Evolutionary conservation across 495 filamentous ascomycete genomes (phyloP).

Genomic region (Lasiosphaeria ovina): DNA sequence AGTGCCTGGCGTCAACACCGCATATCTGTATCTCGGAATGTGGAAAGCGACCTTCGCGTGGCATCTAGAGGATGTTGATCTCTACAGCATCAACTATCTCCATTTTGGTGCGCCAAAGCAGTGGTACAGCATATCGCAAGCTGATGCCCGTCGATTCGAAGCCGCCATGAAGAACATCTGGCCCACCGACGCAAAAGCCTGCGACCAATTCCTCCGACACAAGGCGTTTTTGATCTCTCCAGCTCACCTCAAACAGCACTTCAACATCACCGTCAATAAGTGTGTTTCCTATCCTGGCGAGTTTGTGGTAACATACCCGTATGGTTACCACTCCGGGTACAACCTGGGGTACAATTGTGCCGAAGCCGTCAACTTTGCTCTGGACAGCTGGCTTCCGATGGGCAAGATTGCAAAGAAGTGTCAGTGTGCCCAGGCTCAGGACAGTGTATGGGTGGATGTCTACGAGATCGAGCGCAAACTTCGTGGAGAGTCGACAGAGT

Average conservation of each 20-base stretch:
- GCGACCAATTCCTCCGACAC: constrained; percentile 93
- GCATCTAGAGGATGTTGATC: constrained; percentile 97
- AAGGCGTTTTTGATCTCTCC: constrained; percentile 99
- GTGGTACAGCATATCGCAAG: constrained; percentile 98
- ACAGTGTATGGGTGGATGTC: constrained; percentile 98
- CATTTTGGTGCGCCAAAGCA: constrained; percentile 98
- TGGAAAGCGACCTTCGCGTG: constrained; percentile 99
- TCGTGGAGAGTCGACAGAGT: constrained; percentile 87
- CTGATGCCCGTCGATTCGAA: constrained; percentile 91
- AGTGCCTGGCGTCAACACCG: constrained; percentile 95
- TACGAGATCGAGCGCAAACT: constrained; percentile 92
- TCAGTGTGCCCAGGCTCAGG: constrained; percentile 77
- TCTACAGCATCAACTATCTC: constrained; percentile 99
- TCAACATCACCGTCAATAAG: constrained; percentile 91
- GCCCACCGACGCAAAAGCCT: constrained; percentile 95
- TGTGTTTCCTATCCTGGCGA: constrained; percentile 96
- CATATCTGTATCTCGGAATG: constrained; percentile 98
- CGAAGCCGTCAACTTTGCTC: constrained; percentile 97
- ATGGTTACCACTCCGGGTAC: constrained; percentile 97
- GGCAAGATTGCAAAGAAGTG: constrained; percentile 98
- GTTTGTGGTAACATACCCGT: constrained; percentile 98
- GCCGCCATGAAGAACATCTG: constrained; percentile 93
- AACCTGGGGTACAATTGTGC: constrained; percentile 99
- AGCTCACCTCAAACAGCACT: constrained; percentile 76
- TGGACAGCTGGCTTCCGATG: constrained; percentile 90